These are phyloP conservation scores for Sugiyamaella novakii DNA, from an alignment of 1,139 yeast species.

Conservation along the genomic window DNA sequence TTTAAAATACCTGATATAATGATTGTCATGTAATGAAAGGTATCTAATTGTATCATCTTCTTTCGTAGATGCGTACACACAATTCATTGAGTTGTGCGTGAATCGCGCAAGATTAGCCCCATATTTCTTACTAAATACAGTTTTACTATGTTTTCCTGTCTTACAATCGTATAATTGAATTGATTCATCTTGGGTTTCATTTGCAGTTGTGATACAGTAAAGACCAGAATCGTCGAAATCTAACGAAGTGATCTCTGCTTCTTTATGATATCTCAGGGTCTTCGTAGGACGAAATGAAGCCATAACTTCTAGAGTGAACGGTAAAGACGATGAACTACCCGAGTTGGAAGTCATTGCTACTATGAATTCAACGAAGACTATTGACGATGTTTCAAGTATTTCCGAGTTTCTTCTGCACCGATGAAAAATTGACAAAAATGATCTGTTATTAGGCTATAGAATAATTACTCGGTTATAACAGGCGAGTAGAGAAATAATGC, in stretches of 20 bases:
- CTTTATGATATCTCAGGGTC: conserved; percentile 58
- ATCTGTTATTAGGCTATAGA: too few species aligned
- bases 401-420: too few species aligned
- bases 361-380: too few species aligned
- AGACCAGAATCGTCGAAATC: conserved; percentile 88
- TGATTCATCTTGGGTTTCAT: conserved; percentile 64
- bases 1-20: conserved; percentile 77
- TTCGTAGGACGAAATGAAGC: conserved; percentile 58
- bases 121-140: conserved; percentile 82
- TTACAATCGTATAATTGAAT: conserved; percentile 81
- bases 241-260: conserved; percentile 67
- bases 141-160: conserved; percentile 54
- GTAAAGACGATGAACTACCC: conserved; percentile 28
- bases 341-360: not conserved
- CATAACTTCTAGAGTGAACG: conserved; percentile 49
- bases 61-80: conserved; percentile 82
- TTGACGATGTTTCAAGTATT: too few species aligned
- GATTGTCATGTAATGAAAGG: conserved; percentile 74
- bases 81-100: conserved; percentile 72
- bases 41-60: conserved; percentile 65
- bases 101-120: conserved; percentile 89
- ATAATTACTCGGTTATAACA: too few species aligned
- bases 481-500: too few species aligned
- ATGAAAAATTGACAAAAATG: too few species aligned
- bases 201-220: conserved; percentile 66